Evolutionary conservation across 495 filamentous ascomycete species (phyloP), one percentile per base, ranked within the genome.

Genomic region (Aspergillus olivimuriae): DNA sequence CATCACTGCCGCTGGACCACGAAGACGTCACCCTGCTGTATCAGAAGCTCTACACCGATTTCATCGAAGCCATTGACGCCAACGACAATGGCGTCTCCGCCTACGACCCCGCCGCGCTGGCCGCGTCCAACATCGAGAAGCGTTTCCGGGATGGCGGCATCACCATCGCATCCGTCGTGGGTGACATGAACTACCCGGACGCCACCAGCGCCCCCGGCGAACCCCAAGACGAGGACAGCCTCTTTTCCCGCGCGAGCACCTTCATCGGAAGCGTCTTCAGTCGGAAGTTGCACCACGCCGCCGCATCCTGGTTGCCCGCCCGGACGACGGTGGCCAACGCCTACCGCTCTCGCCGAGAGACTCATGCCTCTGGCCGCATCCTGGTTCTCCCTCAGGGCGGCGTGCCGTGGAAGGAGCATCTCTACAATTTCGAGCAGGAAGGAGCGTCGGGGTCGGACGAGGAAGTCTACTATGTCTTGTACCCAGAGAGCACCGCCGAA

Each of bases 31-130:
- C 72, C 19, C 60, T 94, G 18, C 66, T 97, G 20, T 95, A 81
- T 73, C 72, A 80, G 56, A 96, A 97, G 70, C 60, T 98, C 18
- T 98, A 98, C 73, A 81, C 80, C 36, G 83, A 86, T 56, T 95
- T 97, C 65, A 80, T 98, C 64, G 92, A 98, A 67, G 87, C 92
- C 14, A 79, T 98, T 31, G 92, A 98, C 66, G 92, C 89, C 43
- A 90, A 97, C 62, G 92, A 98, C 70, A 98, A 98, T 65, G 92
- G 92, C 48, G 85, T 98, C 57, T 76, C 76, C 14, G 79, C 65
- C 32, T 95, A 95, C 63, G 86, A 91, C 53, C 59, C 79, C 2
- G 71, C 72, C 5, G 78, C 68, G 4, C 52, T 94, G 6, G 57
- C 65, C 14, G 75, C 76, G 7, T 83, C 84, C 2, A 79, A 77